Base-by-base conservation (phyloP, 2,329 filamentous ascomycete genomes). In the Calonectria hawksworthii region DNA sequence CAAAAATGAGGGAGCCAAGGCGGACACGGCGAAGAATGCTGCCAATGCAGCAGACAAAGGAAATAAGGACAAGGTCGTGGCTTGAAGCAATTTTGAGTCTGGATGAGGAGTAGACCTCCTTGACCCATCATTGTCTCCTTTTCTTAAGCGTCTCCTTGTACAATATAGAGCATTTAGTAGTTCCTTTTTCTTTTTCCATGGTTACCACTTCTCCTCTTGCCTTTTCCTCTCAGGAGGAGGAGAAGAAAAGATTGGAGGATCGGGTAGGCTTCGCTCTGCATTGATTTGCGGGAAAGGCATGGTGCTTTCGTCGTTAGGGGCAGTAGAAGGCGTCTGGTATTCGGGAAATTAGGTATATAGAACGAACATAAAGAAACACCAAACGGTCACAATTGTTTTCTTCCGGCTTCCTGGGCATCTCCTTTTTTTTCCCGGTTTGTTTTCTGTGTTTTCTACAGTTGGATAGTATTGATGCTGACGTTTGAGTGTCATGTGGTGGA, bases 241-340 rank as follows among this genome's bases (percentile, higher is more conserved):
- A 38, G 50, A 34, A 52, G 50, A 56, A 61, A 34, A 61, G 61
- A 69, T 59, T 32, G 30, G 30, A 8, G 59, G 56, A 10, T 9
- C 4, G 59, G 32, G 61, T 67, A 56, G 38, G 66, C 59, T 59
- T 36, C 30, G 18, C 56, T 56, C 50, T 65, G 47, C 50, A 56
- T 69, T 70, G 68, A 63, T 47, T 50, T 52, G 54, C 51, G 68
- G 47, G 70, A 68, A 51, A 59, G 56, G 66, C 61, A 41, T 63
- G 44, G 72, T 50, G 74, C 44, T 59, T 52, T 66, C 30, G 28
- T 59, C 61, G 30, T 41, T 61, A 51, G 64, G 34, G 68, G 34
- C 54, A 75, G 41, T 77, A 76, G 74, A 74, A 75, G 79, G 79
- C 79, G 79, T 81, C 73, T 75, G 77, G 78, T 44, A 51, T 52